Evolutionary conservation across 2,329 filamentous ascomycete genomes (phyloP).

Genomic region (Alternaria gansuensis): DNA sequence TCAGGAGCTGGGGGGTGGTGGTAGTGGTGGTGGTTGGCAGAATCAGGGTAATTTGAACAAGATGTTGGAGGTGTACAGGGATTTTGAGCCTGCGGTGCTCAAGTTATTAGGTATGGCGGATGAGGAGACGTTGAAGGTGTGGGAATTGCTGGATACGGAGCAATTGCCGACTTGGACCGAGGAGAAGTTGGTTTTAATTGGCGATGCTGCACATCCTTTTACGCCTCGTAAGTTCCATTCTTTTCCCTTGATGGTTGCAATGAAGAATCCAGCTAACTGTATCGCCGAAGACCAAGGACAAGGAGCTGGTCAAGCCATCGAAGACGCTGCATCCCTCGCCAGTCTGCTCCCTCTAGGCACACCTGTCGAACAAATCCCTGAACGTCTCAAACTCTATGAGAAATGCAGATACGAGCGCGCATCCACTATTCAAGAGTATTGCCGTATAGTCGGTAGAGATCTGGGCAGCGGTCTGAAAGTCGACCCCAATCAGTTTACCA

Average conservation of each 20-base stretch:
- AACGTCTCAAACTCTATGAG: constrained; percentile 68
- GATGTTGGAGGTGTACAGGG: constrained; percentile 54
- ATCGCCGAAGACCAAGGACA: constrained; percentile 62
- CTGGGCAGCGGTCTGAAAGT: constrained; percentile 48
- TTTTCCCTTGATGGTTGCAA: neutral
- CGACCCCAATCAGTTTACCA: constrained; percentile 53
- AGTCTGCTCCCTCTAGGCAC: constrained; percentile 64
- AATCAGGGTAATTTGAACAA: constrained; percentile 49
- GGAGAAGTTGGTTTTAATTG: constrained; percentile 65
- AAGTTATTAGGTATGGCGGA: constrained; percentile 54
- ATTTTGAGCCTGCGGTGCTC: constrained; percentile 49
- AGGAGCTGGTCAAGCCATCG: constrained; percentile 71
- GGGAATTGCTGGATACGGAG: constrained; percentile 65
- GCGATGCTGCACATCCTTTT: constrained; percentile 75
- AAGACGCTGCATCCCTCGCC: constrained; percentile 69
- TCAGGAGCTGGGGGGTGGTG: constrained; percentile 24
- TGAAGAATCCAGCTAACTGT: constrained; percentile 10
- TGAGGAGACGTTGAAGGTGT: constrained; percentile 49
- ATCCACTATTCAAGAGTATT: constrained; percentile 65
- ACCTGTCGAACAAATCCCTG: constrained; percentile 58
- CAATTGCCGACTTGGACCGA: constrained; percentile 65
- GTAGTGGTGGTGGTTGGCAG: constrained; percentile 48
- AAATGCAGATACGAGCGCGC: constrained; percentile 66
- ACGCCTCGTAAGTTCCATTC: constrained; percentile 60
- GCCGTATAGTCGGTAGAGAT: constrained; percentile 63